Evolutionary conservation across 2,329 filamentous ascomycete genomes (phyloP), one percentile per base, ranked within the genome.

Genomic region (Cladorrhinum sp.): DNA sequence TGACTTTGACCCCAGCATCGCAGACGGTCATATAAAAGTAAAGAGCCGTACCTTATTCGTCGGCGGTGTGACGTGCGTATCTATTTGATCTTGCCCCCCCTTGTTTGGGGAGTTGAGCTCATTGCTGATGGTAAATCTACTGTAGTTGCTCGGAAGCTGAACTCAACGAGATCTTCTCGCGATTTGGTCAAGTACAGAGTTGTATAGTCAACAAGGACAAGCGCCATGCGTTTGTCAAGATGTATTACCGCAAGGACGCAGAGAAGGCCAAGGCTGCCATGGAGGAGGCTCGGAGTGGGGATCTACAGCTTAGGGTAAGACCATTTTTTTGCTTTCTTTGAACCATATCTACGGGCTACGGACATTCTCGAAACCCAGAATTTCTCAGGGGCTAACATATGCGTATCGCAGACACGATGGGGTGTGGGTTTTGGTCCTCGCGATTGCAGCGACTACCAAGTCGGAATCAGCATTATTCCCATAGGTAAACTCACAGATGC

Each of bases 131-230:
- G 53, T 58, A 53, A 28, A 61, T 54, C 12, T 42, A n/a, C 18
- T 56, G 26, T 64, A 90, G 87, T 39, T 88, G 86, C 61, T 87
- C 90, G 6, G 94, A 99, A 75, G 80, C 83, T 61, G 92, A 98
- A 73, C 82, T 99, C 57, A 87, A 92, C 57, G 79, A 79, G 55
- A 86, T 96, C 50, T 99, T 99, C 74, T 82, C 80, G 70, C 86
- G 86, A 51, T 96, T 88, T 72, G 95, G 95, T 62, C 81, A 87
- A 57, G 95, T 99, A 3, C 95, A 99, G 75, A 97, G 94, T 1
- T 98, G 94, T 76, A 99, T 99, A 66, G 93, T 97, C 67, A 98
- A 99, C 78, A 90, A 92, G 71, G 95, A 99, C 72, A 99, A 98
- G 78, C 90, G 95, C 18, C 95, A 99, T 75, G 95, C 95, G 5